Conservation (phyloP, 2,329 filamentous ascomycete species). For the Drechslerella dactyloides region DNA sequence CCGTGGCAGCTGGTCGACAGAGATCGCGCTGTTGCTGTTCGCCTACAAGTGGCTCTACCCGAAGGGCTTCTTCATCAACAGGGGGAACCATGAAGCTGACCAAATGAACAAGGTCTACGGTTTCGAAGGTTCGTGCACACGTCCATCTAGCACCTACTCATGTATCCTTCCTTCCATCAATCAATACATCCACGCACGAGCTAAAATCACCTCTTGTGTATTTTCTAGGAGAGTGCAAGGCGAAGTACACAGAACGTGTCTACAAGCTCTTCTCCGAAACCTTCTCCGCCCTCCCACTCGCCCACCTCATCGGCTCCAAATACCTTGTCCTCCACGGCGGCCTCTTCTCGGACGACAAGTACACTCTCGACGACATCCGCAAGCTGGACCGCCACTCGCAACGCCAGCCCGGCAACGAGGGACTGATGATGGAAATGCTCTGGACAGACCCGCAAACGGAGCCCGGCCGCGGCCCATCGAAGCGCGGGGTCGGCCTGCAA, state of each 20-base stretch:
- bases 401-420: conserved; percentile 87
- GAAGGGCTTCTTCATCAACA: conserved; percentile 88
- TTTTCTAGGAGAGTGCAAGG: conserved; percentile 80
- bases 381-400: conserved; percentile 90
- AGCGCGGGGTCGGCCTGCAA: conserved; percentile 93
- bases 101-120: conserved; percentile 99
- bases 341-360: conserved; percentile 92
- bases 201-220: neutral
- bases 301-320: conserved; percentile 87
- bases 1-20: conserved; percentile 95
- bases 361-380: conserved; percentile 89
- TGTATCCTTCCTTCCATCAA: neutral
- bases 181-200: neutral
- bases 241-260: conserved; percentile 93
- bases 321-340: conserved; percentile 93
- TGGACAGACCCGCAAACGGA: conserved; percentile 95
- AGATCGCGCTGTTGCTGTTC: conserved; percentile 91
- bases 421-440: conserved; percentile 99
- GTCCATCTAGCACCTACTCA: too few relatives aligned
- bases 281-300: conserved; percentile 90
- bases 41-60: conserved; percentile 96
- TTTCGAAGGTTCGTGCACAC: conserved; percentile 68
- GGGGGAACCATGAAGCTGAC: conserved; percentile 97
- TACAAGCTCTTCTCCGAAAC: conserved; percentile 99
- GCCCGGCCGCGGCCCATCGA: conserved; percentile 88